A percentile compares a stretch with the other conserved stretches of the same genome.
These are phyloP conservation scores for Pochonia chlamydosporia DNA, from an alignment of 2,329 filamentous ascomycete species.

Conservation along the genomic window DNA sequence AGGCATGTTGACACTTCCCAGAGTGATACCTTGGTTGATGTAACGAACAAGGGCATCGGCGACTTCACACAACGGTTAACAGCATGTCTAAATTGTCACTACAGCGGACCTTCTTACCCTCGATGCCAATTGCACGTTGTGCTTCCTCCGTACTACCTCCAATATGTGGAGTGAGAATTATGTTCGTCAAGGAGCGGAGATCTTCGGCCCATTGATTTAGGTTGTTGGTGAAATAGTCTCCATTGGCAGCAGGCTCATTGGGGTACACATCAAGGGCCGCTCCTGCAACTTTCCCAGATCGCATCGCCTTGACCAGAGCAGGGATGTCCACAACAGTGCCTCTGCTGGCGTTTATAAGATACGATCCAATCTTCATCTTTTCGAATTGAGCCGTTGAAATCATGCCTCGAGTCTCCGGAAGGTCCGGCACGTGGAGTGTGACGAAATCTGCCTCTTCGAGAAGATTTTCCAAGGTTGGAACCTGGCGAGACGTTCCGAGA, in stretches of 20 bases:
- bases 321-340: constrained; percentile 93
- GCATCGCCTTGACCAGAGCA: constrained; percentile 81
- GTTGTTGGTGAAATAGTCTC: constrained; percentile 83
- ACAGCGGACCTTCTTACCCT: constrained; percentile 42
- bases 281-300: constrained; percentile 79
- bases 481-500: constrained; percentile 80
- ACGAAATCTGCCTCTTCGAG: constrained; percentile 83
- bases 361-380: constrained; percentile 87
- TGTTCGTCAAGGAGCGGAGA: constrained; percentile 77
- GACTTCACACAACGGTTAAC: constrained; percentile 41
- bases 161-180: constrained; percentile 95
- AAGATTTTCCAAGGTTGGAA: constrained; percentile 69
- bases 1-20: constrained; percentile 94
- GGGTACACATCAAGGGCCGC: constrained; percentile 97
- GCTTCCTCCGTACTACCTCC: constrained; percentile 97
- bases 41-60: constrained; percentile 83
- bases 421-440: constrained; percentile 88
- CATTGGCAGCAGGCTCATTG: constrained; percentile 87
- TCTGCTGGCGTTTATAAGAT: constrained; percentile 93
- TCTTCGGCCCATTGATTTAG: constrained; percentile 85
- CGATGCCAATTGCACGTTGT: constrained; percentile 89
- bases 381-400: constrained; percentile 74
- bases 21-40: constrained; percentile 88
- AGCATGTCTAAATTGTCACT: neutral
- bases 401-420: constrained; percentile 88